These are phyloP conservation scores for Aspergillus heteromorphus DNA, from an alignment of 495 filamentous ascomycete species.

Conservation along the genomic window DNA sequence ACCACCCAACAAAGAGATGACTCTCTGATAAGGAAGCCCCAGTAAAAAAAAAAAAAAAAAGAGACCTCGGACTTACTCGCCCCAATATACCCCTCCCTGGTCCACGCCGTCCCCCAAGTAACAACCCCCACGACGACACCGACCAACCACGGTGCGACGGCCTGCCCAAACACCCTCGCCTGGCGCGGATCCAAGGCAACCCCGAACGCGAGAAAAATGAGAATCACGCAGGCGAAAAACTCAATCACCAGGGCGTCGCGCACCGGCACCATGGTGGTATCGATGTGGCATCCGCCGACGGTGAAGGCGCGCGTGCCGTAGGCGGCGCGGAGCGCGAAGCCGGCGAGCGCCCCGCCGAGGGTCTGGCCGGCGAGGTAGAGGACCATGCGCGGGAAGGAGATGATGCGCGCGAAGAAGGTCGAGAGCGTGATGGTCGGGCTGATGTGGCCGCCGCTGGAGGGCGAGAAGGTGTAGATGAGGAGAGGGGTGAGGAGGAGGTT, in stretches of 20 bases:
- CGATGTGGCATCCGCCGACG: slow-evolving; percentile 32
- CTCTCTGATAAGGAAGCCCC: too few relatives aligned
- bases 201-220: slow-evolving; percentile 42
- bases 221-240: slow-evolving; percentile 33
- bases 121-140: slow-evolving; percentile 44
- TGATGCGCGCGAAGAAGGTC: slow-evolving; percentile 46
- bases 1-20: too few relatives aligned
- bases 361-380: slow-evolving; percentile 42
- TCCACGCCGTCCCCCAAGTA: slow-evolving; percentile 39
- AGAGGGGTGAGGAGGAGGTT: slow-evolving; percentile 42
- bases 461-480: slow-evolving; percentile 47
- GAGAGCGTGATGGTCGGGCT: slow-evolving; percentile 49
- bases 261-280: slow-evolving; percentile 20
- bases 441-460: slow-evolving; percentile 47
- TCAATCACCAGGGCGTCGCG: slow-evolving; percentile 41
- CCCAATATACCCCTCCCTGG: slow-evolving; percentile 40
- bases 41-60: neutral
- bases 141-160: slow-evolving; percentile 47
- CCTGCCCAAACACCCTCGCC: slow-evolving; percentile 44
- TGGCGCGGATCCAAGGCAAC: slow-evolving; percentile 56
- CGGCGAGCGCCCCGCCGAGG: slow-evolving; percentile 39
- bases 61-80: slow-evolving; percentile 31
- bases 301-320: slow-evolving; percentile 24
- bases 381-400: slow-evolving; percentile 40
- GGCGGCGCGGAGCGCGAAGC: slow-evolving; percentile 30